These are phyloP conservation scores for Cytauxzoon felis DNA, from an alignment of 169 alveolate species.

Conservation along the genomic window DNA sequence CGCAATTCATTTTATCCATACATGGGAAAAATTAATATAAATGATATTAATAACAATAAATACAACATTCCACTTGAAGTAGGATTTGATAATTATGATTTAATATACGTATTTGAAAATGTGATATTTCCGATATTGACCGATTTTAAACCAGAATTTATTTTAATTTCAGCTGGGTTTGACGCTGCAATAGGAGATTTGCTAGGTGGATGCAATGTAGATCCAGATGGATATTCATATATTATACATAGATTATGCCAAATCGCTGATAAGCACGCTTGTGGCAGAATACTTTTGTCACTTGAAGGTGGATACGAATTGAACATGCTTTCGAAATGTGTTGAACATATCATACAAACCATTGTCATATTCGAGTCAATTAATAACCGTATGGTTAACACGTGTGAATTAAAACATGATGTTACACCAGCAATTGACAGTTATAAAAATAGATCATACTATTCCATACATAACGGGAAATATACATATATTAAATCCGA, in stretches of 20 bases:
- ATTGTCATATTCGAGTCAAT: conserved; percentile 44
- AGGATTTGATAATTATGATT: conserved; percentile 63
- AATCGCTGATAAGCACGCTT: conserved; percentile 83
- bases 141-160: conserved; percentile 88
- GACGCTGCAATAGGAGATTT: conserved; percentile 86
- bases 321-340: conserved; percentile 46
- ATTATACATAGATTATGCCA: conserved; percentile 79
- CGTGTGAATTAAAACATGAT: background rate
- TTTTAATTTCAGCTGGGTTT: conserved; percentile 91
- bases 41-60: conserved; percentile 44
- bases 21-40: conserved; percentile 74
- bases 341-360: conserved; percentile 53
- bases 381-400: background rate
- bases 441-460: too few relatives aligned
- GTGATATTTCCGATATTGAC: conserved; percentile 83
- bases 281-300: conserved; percentile 86
- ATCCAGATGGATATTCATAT: conserved; percentile 87
- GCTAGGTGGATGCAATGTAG: conserved; percentile 74
- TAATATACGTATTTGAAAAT: conserved; percentile 56
- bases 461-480: too few relatives aligned
- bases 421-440: too few relatives aligned
- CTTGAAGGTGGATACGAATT: conserved; percentile 91
- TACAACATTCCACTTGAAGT: conserved; percentile 66
- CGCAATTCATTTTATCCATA: conserved; percentile 83
- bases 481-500: too few relatives aligned